phyloP scores from a whole-genome alignment of 2,329 filamentous ascomycete genomes.

The Fusarium mundagurra region DNA sequence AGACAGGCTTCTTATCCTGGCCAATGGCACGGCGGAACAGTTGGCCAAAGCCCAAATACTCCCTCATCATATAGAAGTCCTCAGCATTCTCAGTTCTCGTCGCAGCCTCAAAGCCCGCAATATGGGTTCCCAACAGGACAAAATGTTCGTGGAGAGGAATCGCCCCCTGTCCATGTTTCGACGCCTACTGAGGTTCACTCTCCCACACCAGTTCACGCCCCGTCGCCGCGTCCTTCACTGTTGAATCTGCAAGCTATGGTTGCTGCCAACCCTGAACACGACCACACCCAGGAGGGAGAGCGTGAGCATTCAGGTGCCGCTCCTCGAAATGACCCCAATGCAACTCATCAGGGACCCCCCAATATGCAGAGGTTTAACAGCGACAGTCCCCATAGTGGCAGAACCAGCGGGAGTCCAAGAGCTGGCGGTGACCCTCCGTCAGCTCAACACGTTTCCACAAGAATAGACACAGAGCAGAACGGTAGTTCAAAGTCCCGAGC shows the following conservation, averaged over 20 bases:
- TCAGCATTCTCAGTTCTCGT: slow-evolving; percentile 16
- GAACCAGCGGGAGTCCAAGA: slow-evolving; percentile 12
- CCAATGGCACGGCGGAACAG: slow-evolving; percentile 50
- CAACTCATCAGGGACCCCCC: background rate
- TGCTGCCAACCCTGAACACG: slow-evolving; percentile 3
- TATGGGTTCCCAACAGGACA: slow-evolving; percentile 6
- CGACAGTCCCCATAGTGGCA: slow-evolving; percentile 22
- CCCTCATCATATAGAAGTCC: slow-evolving; percentile 21
- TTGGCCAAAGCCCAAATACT: slow-evolving; percentile 42
- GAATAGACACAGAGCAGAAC: slow-evolving; percentile 9
- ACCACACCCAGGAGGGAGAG: background rate
- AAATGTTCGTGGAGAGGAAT: slow-evolving; percentile 14
- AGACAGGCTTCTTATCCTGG: slow-evolving; percentile 50
- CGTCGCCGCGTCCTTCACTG: slow-evolving; percentile 23
- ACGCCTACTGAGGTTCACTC: slow-evolving; percentile 23
- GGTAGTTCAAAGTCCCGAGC: background rate
- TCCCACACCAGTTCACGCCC: slow-evolving; percentile 22
- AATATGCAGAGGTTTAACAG: slow-evolving; percentile 11
- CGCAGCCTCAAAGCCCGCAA: slow-evolving; percentile 16
- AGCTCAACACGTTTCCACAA: slow-evolving; percentile 4
- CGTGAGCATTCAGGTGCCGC: background rate
- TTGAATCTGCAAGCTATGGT: slow-evolving; percentile 24
- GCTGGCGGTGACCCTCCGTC: background rate
- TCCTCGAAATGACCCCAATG: background rate
- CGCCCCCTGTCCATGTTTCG: slow-evolving; percentile 22